Evolutionary conservation across 768 basidiomycete species (phyloP).

Genomic region (Mycena latifolia): DNA sequence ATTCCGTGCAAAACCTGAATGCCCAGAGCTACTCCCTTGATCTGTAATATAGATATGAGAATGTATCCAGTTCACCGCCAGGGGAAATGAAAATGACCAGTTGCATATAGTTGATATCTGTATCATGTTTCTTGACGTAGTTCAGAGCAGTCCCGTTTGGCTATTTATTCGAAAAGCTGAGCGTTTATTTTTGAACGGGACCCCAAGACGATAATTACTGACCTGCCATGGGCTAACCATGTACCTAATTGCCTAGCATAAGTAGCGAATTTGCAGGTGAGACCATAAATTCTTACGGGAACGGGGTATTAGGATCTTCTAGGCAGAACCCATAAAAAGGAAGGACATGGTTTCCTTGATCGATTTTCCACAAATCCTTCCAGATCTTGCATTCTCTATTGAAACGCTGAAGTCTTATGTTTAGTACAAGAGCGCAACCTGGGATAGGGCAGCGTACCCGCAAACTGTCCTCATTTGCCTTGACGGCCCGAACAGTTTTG

Average conservation of each 20-base stretch:
- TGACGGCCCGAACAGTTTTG: slow-evolving; percentile 66
- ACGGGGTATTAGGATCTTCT: slow-evolving; percentile 66
- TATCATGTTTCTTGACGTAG: slow-evolving; percentile 58
- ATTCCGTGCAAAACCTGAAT: slow-evolving; percentile 63
- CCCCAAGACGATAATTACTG: not conserved
- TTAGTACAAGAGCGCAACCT: not conserved
- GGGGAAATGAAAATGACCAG: slow-evolving; percentile 47
- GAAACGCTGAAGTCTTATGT: slow-evolving; percentile 57
- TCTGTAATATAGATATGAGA: slow-evolving; percentile 44
- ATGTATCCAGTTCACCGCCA: not conserved
- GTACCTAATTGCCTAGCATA: slow-evolving; percentile 51
- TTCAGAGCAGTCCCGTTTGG: slow-evolving; percentile 60
- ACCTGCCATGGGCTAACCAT: slow-evolving; percentile 72
- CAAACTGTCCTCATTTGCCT: slow-evolving; percentile 58
- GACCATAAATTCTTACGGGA: slow-evolving; percentile 53
- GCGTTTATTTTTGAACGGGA: not conserved
- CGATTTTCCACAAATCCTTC: slow-evolving; percentile 64
- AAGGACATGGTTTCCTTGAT: slow-evolving; percentile 63
- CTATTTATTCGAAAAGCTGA: slow-evolving; percentile 19
- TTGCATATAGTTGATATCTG: slow-evolving; percentile 53
- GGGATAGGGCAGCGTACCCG: slow-evolving; percentile 50
- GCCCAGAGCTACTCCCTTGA: slow-evolving; percentile 60
- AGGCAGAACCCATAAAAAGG: slow-evolving; percentile 71
- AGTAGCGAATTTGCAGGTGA: not conserved
- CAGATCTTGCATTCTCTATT: slow-evolving; percentile 67